A percentile compares a stretch with the other conserved stretches of the same genome.
These are phyloP conservation scores for Lachnellula willkommii DNA, from an alignment of 2,329 filamentous ascomycete species.

Conservation along the genomic window DNA sequence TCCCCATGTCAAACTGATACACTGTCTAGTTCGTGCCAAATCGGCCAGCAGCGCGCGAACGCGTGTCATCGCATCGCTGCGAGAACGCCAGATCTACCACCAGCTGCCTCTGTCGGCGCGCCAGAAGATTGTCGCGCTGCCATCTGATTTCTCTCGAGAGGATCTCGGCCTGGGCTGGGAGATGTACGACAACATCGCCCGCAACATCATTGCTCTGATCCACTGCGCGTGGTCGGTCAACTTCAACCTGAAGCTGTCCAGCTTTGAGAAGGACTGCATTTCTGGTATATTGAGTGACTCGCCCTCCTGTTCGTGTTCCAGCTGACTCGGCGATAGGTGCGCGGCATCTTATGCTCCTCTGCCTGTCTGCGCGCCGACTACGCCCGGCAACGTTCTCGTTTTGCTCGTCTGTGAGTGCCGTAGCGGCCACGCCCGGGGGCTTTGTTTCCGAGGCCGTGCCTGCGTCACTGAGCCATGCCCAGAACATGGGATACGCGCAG, in stretches of 20 bases:
- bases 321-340: too few species aligned
- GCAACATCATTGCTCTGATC: conserved; percentile 39
- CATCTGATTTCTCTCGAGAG: conserved; percentile 36
- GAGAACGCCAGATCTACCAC: conserved; percentile 34
- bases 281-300: conserved; percentile 36
- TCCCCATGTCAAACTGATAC: conserved; percentile 48
- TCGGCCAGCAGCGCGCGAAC: conserved; percentile 29
- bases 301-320: too few species aligned
- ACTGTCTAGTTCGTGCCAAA: conserved; percentile 44
- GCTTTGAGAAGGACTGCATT: conserved; percentile 44
- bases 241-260: conserved; percentile 48
- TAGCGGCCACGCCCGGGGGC: conserved; percentile 29
- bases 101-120: conserved; percentile 14
- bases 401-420: conserved; percentile 35
- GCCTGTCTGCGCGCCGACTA: conserved; percentile 26
- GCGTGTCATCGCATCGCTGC: conserved; percentile 33
- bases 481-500: conserved; percentile 47
- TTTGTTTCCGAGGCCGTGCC: conserved; percentile 33
- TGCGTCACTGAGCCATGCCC: conserved; percentile 31
- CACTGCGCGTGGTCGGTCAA: conserved; percentile 53
- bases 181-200: conserved; percentile 27
- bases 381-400: conserved; percentile 33
- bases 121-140: conserved; percentile 35
- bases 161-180: conserved; percentile 36
- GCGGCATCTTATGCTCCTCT: conserved; percentile 34